Evolutionary conservation across 1,139 yeast species (phyloP), one percentile per base, ranked within the genome.

Genomic region (Eremothecium cymbalariae): DNA sequence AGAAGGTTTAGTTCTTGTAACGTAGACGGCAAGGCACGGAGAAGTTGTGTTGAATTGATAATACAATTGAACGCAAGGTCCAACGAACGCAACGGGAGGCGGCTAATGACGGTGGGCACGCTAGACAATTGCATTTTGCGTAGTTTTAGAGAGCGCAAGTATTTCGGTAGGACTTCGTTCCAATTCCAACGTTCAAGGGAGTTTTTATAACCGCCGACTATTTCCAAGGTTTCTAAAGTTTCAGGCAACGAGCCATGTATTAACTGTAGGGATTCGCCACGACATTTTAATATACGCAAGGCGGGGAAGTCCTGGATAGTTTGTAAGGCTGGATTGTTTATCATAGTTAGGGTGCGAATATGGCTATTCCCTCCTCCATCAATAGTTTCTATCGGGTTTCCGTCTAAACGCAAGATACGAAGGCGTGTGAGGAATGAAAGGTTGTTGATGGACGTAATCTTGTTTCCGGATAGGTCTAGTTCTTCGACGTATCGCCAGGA

Each of bases 401-500:
- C 45, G 25, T 52, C 48, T 18, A 53, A 28, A 15, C 34, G 45
- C 22, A 53, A 34, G 6, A 42, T 37, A 8, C 41, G 41, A 16
- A 53, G 38, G 11, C 32, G 40, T 19, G 30, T 28, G 22, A 53
- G 40, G 6, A 25, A 15, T 12, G 35, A 35, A 9, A 50, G 28
- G 42, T 48, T 51, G 21, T 36, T 40, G 12, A 51, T 25, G 15
- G 31, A 33, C 4, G 43, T 48, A 13, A 51, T 48, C 12, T 35
- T 38, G 39, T 54, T 51, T 27, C 39, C 36, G 22, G 47, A 34
- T 14, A 54, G 43, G 31, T 52, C 45, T 18, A 55, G 39, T 23
- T 41, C 45, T 29, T 46, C 44, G 17, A 55, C 31, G 12, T 42
- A 33, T 16, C 33, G 16, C 57, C 56, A 51, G 9, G 53, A 41